Percentiles rank a stretch among this genome's conserved stretches.
These are phyloP conservation scores for Rhodocollybia butyracea DNA, from an alignment of 768 basidiomycete species.

Conservation along the genomic window DNA sequence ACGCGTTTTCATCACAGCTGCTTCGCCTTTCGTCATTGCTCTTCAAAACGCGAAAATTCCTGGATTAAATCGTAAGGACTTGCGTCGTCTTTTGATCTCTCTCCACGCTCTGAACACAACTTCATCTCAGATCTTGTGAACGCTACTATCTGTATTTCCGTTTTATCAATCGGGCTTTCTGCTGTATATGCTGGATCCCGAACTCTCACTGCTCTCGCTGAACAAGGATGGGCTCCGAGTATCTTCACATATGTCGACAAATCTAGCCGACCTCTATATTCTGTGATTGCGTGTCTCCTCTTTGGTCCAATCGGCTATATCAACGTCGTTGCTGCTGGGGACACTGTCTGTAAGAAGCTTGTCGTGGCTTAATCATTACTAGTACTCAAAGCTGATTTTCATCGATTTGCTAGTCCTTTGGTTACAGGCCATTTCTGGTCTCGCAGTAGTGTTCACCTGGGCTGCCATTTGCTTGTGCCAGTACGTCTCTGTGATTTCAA, in stretches of 20 bases:
- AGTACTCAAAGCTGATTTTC: not conserved
- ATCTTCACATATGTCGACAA: constrained; percentile 45
- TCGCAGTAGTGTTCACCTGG: constrained; percentile 46
- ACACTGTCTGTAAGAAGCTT: constrained; percentile 31
- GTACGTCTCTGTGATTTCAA: constrained; percentile 20
- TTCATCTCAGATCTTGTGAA: constrained; percentile 33
- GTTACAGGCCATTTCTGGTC: constrained; percentile 43
- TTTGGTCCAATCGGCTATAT: constrained; percentile 40
- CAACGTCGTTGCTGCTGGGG: constrained; percentile 33
- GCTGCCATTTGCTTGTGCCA: constrained; percentile 44
- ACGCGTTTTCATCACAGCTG: constrained; percentile 17
- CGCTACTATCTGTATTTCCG: constrained; percentile 42
- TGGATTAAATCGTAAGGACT: constrained; percentile 36
- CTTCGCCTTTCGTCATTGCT: constrained; percentile 44
- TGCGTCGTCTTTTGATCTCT: not conserved
- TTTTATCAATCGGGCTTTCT: constrained; percentile 43
- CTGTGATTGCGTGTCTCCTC: constrained; percentile 32
- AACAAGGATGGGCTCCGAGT: constrained; percentile 45
- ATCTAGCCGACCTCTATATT: constrained; percentile 41
- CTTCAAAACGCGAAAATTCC: constrained; percentile 36
- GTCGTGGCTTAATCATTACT: not conserved
- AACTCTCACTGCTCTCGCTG: constrained; percentile 42
- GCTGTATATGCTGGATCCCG: constrained; percentile 45
- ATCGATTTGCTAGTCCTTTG: constrained; percentile 29
- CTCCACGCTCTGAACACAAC: not conserved